Base-by-base conservation (phyloP, 2,329 filamentous ascomycete species). In the Metarhizium robertsii region DNA sequence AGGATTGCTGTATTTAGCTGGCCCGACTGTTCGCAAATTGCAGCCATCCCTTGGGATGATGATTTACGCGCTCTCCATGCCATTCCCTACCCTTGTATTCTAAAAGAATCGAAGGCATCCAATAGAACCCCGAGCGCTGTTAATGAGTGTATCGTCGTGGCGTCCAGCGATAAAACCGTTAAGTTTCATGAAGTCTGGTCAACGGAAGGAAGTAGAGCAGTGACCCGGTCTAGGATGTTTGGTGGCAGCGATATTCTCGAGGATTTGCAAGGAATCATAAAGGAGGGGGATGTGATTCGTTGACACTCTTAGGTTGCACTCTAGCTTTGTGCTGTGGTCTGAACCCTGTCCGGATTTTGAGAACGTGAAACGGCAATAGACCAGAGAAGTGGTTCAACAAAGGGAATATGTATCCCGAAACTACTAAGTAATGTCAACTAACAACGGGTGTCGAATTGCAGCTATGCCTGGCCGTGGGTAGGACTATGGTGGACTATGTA, bases 121-220 rank as follows among this genome's bases (percentile, higher is more conserved):
- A 56, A 64, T 25, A 62, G 62, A 53, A 59, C 56, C 49, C 10
- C 62, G 58, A 58, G 63, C 53, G 46, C 61, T 55, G 57, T 66
- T 67, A 72, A 76, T 65, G 72, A 62, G 0, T 95, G 91, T 67
- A 86, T 99, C 61, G 88, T 96, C 18, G 87, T 99, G 53, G 92
- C 92, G 16, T 88, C 90, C 47, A 96, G 91, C 66, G 92, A 97
- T 71, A 86, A 90, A 67, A 95, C 84, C 62, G 87, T 97, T 69
- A 94, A 94, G 67, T 97, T 97, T 65, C 91, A 97, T 69, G 92
- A 97, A 72, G 84, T 99, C 11, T 97, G 92, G 94, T 79, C 80
- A n/a, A 80, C 81, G 2, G 74, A 79, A 45, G 77, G 74, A 61
- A 85, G 80, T 64, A 72, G 75, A 8, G 80, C 77, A 20, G 70